Evolutionary conservation across 805 yeast genomes (phyloP), one percentile per base, ranked within the genome.

Genomic region (Schwanniomyces pseudopolymorphus): DNA sequence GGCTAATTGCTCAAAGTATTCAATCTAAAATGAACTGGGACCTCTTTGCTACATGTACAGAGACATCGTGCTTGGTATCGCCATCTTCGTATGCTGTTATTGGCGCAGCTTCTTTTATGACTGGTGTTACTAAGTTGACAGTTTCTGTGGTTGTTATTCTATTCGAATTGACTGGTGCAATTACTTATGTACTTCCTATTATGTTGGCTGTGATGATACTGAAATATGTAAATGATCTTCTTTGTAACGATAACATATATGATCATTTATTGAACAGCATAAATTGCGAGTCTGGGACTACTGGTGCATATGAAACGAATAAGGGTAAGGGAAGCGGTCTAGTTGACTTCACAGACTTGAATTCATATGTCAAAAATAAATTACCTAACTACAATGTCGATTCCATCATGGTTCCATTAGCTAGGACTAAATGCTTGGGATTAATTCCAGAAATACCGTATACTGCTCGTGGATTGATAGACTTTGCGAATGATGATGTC

Each of bases 1-100:
- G 89, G 0, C 69, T 79, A 4, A 33, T 81, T 0, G 64, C 81
- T 38, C 79, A 79, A 54, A 60, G 60, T 2, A 54, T 81, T 17
- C 88, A 84, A 59, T 45, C 66, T 64, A 13, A 58, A 57, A 21
- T 67, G 33, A 44, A 58, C n/a, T 58, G 58, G 56, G 66, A 64
- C 14, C 54, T 57, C 13, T 53, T 75, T 39, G 66, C 75, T 1
- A 65, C 73, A 2, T 67, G 77, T 43, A 74, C 80, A 0, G 65
- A 66, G 24, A 70, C 67, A 40, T 61, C 78, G 46, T 64, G 77
- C 46, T 83, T 94, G 54, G 82, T 89, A 8, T 85, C 90, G 1
- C 95, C 95, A 0, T 91, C 94, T 0, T 88, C 91, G 0, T 89
- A 89, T 59, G 96, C 96, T 0, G 85, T 89, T 8, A 88, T 89